Conservation (phyloP, 2,329 filamentous ascomycete species). For the Colletotrichum sp. region DNA sequence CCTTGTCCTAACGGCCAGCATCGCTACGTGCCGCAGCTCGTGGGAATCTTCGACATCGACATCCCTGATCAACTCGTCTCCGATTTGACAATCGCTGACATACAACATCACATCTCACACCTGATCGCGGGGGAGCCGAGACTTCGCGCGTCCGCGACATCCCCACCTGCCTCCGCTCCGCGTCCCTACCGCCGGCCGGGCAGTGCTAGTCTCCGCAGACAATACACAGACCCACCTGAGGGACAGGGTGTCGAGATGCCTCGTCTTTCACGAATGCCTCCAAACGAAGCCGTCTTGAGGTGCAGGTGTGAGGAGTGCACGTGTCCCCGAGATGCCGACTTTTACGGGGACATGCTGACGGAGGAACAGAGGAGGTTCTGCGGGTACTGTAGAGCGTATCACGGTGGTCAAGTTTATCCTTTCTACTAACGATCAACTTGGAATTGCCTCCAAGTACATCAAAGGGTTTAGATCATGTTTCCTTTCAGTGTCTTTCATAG, state of each 20-base stretch:
- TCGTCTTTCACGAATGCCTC: background rate
- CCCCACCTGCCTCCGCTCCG: background rate
- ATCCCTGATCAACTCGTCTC: background rate
- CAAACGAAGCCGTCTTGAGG: background rate
- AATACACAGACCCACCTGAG: background rate
- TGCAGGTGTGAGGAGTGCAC: background rate
- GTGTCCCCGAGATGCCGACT: background rate
- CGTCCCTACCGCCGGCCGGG: background rate
- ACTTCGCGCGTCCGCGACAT: background rate
- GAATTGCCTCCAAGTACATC: background rate
- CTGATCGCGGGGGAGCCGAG: background rate
- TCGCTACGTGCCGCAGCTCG: background rate
- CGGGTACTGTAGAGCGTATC: background rate
- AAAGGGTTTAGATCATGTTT: background rate
- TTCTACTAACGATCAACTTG: background rate
- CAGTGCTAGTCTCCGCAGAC: background rate
- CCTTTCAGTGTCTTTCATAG: background rate
- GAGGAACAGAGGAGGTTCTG: background rate
- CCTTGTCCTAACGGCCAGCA: background rate
- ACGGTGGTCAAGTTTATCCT: background rate
- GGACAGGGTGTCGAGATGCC: background rate
- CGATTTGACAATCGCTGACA: background rate
- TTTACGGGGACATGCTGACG: background rate
- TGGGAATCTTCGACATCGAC: background rate
- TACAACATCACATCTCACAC: background rate